These are phyloP conservation scores for Citrullus mucosospermus DNA, from an alignment of 306 rosid genomes.

Conservation along the genomic window DNA sequence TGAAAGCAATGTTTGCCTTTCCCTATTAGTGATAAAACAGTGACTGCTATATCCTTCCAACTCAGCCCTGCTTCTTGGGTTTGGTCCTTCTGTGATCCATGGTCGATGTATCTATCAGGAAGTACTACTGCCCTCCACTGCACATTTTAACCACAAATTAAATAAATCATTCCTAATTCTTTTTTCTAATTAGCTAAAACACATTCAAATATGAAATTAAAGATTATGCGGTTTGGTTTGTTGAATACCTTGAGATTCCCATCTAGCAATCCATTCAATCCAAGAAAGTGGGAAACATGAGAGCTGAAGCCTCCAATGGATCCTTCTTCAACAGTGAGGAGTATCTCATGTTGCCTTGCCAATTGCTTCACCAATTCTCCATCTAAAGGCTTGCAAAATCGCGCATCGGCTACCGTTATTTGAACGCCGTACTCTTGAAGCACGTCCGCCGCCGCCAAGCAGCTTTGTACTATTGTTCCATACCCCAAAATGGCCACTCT, in stretches of 20 bases:
- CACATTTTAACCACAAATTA: neutral
- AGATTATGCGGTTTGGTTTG: neutral
- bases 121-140: slow-evolving; percentile 51
- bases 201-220: neutral
- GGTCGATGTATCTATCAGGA: slow-evolving; percentile 56
- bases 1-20: slow-evolving; percentile 17
- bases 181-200: too few relatives aligned
- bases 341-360: slow-evolving; percentile 40
- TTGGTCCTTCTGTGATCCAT: slow-evolving; percentile 45
- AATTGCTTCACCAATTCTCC: slow-evolving; percentile 32
- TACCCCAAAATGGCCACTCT: slow-evolving; percentile 59
- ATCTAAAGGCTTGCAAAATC: slow-evolving; percentile 63
- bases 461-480: slow-evolving; percentile 38
- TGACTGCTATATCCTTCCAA: slow-evolving; percentile 45
- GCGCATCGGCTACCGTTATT: slow-evolving; percentile 51
- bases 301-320: slow-evolving; percentile 63
- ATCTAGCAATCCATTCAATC: slow-evolving; percentile 42
- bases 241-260: slow-evolving; percentile 43
- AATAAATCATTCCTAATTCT: too few relatives aligned
- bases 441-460: slow-evolving; percentile 34
- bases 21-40: slow-evolving; percentile 32
- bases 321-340: slow-evolving; percentile 62
- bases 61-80: slow-evolving; percentile 38
- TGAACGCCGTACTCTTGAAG: slow-evolving; percentile 29
- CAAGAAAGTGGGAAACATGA: slow-evolving; percentile 53